These are phyloP conservation scores for Margaritispora aquatica DNA, from an alignment of 495 filamentous ascomycete species.

Conservation along the genomic window DNA sequence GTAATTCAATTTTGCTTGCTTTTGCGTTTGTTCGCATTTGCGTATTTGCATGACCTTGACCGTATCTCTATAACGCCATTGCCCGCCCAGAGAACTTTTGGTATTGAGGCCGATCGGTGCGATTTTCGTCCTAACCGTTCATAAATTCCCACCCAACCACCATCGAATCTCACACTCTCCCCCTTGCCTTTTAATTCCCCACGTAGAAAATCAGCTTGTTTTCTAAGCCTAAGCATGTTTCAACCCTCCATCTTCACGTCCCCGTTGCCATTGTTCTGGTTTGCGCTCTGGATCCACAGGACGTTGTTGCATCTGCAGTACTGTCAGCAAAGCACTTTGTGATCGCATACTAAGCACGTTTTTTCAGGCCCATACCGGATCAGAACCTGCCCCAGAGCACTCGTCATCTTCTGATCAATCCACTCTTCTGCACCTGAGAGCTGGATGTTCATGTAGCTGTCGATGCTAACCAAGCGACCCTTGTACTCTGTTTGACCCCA, in stretches of 20 bases:
- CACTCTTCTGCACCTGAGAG: conserved; percentile 84
- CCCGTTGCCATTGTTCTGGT: conserved; percentile 44
- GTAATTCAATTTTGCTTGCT: conserved; percentile 1
- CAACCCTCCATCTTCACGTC: conserved; percentile 61
- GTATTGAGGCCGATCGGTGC: no score
- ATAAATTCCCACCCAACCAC: no score
- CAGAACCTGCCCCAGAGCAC: conserved; percentile 78
- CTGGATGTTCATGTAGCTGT: conserved; percentile 99
- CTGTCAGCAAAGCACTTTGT: no score
- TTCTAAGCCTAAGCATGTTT: conserved; percentile 12
- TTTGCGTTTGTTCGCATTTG: conserved; percentile 1
- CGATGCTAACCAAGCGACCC: conserved; percentile 82
- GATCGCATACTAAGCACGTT: no score
- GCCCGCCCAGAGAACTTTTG: conserved; percentile 18
- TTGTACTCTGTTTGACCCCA: conserved; percentile 98
- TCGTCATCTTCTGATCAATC: conserved; percentile 81
- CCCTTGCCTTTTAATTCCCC: neutral
- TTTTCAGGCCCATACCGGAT: conserved; percentile 71
- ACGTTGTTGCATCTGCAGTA: conserved; percentile 82
- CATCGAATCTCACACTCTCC: no score
- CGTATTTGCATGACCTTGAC: neutral
- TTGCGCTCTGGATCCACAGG: conserved; percentile 74
- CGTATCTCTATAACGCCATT: conserved; percentile 20
- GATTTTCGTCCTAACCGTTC: neutral
- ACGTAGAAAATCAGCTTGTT: neutral